phyloP scores from a whole-genome alignment of 192 early-diverging fungal species.

The Gamsiella multidivaricata region DNA sequence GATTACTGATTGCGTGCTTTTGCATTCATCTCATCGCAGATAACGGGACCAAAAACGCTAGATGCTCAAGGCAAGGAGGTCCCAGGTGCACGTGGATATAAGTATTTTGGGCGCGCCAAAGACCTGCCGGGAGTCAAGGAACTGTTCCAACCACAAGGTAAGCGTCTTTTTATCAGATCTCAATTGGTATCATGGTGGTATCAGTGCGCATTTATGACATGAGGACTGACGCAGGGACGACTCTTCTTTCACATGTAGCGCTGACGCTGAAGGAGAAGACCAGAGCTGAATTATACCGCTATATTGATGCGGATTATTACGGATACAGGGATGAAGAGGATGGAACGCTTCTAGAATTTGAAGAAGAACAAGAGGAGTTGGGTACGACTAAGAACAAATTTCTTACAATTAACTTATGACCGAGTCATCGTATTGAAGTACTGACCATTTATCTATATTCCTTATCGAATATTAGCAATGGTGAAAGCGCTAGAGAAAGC shows the following conservation, averaged over 20 bases:
- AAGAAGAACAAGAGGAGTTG: constrained; percentile 68
- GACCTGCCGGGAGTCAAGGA: constrained; percentile 95
- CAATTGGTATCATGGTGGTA: background rate
- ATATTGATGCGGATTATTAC: constrained; percentile 94
- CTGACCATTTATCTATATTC: background rate
- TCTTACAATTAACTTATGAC: too few species aligned
- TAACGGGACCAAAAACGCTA: constrained; percentile 78
- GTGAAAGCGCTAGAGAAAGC: constrained; percentile 40
- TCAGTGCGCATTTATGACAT: background rate
- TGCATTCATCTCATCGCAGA: constrained; percentile 50
- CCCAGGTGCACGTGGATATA: constrained; percentile 91
- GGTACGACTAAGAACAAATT: too few species aligned
- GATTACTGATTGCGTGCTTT: background rate
- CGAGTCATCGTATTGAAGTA: background rate
- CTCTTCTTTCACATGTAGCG: constrained; percentile 22
- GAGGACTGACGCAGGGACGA: background rate
- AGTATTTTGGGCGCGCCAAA: constrained; percentile 96
- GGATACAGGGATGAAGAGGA: constrained; percentile 96
- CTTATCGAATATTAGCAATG: constrained; percentile 24
- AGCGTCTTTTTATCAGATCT: background rate
- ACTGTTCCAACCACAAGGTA: constrained; percentile 85
- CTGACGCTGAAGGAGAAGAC: constrained; percentile 62
- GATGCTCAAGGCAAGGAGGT: constrained; percentile 91
- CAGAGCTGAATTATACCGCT: constrained; percentile 76
- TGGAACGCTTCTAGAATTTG: constrained; percentile 82